phyloP scores from a whole-genome alignment of 495 filamentous ascomycete genomes.

The Umbilicaria muhlenbergii region DNA sequence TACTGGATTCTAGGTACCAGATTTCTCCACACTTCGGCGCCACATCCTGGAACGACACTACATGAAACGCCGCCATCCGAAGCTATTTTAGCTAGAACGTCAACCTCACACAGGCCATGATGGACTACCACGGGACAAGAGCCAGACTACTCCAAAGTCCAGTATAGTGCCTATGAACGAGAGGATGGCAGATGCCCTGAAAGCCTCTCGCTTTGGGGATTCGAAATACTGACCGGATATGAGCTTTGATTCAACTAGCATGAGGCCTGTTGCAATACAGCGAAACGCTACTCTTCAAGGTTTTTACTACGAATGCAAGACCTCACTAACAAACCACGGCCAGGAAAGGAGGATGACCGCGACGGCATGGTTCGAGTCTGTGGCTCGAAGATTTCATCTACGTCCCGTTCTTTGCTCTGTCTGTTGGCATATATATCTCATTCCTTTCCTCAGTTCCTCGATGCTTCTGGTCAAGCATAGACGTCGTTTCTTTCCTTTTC shows the following conservation, averaged over 20 bases:
- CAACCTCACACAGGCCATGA: too few relatives aligned
- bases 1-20: too few relatives aligned
- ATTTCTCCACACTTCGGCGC: too few relatives aligned
- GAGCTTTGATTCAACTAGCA: conserved; percentile 10
- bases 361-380: not conserved
- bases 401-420: conserved; percentile 8
- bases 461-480: not conserved
- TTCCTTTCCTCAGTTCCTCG: conserved; percentile 2
- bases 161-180: not conserved
- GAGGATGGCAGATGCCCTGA: conserved; percentile 1
- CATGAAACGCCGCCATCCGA: too few relatives aligned
- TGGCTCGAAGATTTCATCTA: not conserved
- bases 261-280: not conserved
- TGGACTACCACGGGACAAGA: too few relatives aligned
- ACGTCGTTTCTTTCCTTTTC: not conserved
- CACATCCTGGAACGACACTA: too few relatives aligned
- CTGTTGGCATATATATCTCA: not conserved
- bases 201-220: conserved; percentile 9
- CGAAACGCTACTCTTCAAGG: too few relatives aligned
- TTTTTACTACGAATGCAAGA: too few relatives aligned
- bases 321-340: too few relatives aligned
- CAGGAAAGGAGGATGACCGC: too few relatives aligned
- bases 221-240: conserved; percentile 10
- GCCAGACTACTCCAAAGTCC: too few relatives aligned
- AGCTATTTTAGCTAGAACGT: too few relatives aligned